These are phyloP conservation scores for Prunella vulgaris DNA, from an alignment of 257 asterid genomes.

Conservation along the genomic window DNA sequence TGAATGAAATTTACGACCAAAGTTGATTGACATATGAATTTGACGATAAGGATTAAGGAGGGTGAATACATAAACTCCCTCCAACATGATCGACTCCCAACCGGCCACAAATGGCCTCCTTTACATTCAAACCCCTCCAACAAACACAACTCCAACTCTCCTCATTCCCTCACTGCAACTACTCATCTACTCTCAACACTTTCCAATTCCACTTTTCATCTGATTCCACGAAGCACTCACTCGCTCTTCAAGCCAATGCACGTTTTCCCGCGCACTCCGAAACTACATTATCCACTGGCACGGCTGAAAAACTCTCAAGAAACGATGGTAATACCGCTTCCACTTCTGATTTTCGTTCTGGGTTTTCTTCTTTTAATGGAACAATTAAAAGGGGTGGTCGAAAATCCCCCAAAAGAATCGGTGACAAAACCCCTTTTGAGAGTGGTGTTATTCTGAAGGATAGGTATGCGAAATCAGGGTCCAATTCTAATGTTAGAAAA, in stretches of 20 bases:
- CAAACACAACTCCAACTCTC: constrained; percentile 49
- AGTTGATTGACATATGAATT: background rate
- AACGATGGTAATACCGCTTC: constrained; percentile 16
- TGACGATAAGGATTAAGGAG: constrained; percentile 14
- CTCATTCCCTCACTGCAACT: constrained; percentile 40
- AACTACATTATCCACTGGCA: constrained; percentile 27
- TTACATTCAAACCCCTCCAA: constrained; percentile 45
- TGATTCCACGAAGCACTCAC: constrained; percentile 15
- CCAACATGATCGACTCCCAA: constrained; percentile 10
- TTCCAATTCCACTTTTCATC: constrained; percentile 31
- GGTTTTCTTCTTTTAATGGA: constrained; percentile 34
- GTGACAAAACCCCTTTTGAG: constrained; percentile 29
- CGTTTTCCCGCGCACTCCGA: constrained; percentile 37
- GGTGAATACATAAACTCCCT: background rate
- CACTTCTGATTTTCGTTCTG: constrained; percentile 30
- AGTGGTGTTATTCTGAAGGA: constrained; percentile 43
- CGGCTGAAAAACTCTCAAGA: constrained; percentile 23
- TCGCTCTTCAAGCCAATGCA: constrained; percentile 19
- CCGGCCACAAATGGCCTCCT: constrained; percentile 53
- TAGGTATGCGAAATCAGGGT: constrained; percentile 36
- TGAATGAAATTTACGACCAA: background rate
- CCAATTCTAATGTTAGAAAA: constrained; percentile 24
- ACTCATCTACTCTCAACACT: constrained; percentile 31
- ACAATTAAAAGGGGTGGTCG: constrained; percentile 17
- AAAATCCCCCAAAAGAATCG: constrained; percentile 15